A percentile compares a stretch with the other conserved stretches of the same genome.
These are phyloP conservation scores for Daldinia concentrica DNA, from an alignment of 495 filamentous ascomycete genomes.

Conservation along the genomic window DNA sequence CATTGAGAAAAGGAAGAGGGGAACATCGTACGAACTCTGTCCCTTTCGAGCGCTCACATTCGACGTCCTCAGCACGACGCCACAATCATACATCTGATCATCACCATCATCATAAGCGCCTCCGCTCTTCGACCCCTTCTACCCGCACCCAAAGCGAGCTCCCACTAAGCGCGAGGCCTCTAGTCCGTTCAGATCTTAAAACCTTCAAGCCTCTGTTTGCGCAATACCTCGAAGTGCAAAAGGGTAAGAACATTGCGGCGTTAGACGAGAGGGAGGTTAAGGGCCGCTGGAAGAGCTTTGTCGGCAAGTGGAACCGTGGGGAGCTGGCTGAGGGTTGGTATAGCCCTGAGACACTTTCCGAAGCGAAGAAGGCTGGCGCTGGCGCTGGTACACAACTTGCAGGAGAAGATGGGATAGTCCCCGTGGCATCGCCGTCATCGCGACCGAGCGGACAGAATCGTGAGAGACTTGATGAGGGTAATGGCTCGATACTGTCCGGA, in stretches of 20 bases:
- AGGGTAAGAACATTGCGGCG: conserved; percentile 70
- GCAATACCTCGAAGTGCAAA: conserved; percentile 90
- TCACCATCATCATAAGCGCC: conserved; percentile 25
- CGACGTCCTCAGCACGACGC: conserved; percentile 22
- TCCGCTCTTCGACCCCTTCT: conserved; percentile 2
- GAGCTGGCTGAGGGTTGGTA: conserved; percentile 97
- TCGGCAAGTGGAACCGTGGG: conserved; percentile 91
- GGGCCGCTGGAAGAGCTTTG: conserved; percentile 94
- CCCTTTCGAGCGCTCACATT: conserved; percentile 13
- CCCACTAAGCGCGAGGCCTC: conserved; percentile 70
- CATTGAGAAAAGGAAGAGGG: neutral
- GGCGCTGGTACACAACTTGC: neutral
- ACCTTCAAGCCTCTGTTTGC: conserved; percentile 77
- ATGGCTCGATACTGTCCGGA: neutral
- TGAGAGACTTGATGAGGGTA: neutral
- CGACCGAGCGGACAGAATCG: neutral
- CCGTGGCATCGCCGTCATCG: neutral
- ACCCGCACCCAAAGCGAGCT: conserved; percentile 51
- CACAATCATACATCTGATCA: conserved; percentile 21
- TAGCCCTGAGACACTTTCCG: conserved; percentile 70
- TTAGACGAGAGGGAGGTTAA: conserved; percentile 74
- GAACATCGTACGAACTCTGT: neutral
- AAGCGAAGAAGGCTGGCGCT: conserved; percentile 49
- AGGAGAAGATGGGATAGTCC: neutral
- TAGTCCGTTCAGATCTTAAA: conserved; percentile 71